Percentiles rank a stretch among this genome's conserved stretches.
phyloP scores from a whole-genome alignment of 1,284 basidiomycete species.

The Papiliotrema laurentii region DNA sequence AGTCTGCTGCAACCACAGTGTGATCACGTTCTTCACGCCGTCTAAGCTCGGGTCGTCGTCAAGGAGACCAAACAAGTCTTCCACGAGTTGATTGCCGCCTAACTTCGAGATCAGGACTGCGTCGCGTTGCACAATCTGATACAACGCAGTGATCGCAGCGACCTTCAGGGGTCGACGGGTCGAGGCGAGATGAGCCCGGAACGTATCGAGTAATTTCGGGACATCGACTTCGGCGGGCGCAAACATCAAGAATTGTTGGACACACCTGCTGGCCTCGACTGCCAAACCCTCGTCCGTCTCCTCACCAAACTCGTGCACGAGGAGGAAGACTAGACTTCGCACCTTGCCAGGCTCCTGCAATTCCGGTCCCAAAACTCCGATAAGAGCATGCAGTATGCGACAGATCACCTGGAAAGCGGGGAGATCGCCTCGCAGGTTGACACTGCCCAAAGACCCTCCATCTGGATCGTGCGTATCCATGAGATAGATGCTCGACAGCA shows the following conservation, averaged over 20 bases:
- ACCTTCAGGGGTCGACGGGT: slow-evolving; percentile 79
- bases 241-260: slow-evolving; percentile 96
- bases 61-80: slow-evolving; percentile 89
- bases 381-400: slow-evolving; percentile 85
- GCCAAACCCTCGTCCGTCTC: slow-evolving; percentile 85
- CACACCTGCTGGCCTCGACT: slow-evolving; percentile 91
- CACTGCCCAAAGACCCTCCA: slow-evolving; percentile 76
- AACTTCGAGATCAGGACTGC: slow-evolving; percentile 85
- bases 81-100: slow-evolving; percentile 89
- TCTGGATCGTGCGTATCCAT: slow-evolving; percentile 91
- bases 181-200: slow-evolving; percentile 70
- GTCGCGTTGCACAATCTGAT: slow-evolving; percentile 95
- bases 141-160: slow-evolving; percentile 89
- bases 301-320: slow-evolving; percentile 77
- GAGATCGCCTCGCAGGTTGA: slow-evolving; percentile 83
- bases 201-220: slow-evolving; percentile 67
- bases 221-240: slow-evolving; percentile 76
- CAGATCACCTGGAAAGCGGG: slow-evolving; percentile 89
- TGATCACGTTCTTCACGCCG: slow-evolving; percentile 86
- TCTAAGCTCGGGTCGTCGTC: slow-evolving; percentile 91
- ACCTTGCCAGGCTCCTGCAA: slow-evolving; percentile 84
- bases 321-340: slow-evolving; percentile 71
- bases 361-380: slow-evolving; percentile 92
- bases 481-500: slow-evolving; percentile 86
- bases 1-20: slow-evolving; percentile 94